These are phyloP conservation scores for Musa beccarii DNA, from an alignment of 176 grass and related monocot genomes.

Conservation along the genomic window DNA sequence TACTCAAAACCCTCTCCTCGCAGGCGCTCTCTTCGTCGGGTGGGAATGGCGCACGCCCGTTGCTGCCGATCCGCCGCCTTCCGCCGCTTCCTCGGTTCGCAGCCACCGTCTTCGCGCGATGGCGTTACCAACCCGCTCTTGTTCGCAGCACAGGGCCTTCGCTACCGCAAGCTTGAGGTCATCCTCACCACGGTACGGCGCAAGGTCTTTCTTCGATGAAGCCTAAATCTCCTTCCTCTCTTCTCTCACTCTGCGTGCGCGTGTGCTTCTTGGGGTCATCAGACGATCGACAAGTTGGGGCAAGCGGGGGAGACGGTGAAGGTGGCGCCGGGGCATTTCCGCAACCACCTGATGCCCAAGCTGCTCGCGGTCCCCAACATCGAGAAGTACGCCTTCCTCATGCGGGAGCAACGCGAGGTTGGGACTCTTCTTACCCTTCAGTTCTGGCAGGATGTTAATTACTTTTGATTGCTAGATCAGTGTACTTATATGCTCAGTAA, in stretches of 20 bases:
- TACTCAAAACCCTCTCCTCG: neutral
- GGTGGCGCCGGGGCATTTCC: constrained; percentile 83
- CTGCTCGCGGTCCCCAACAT: constrained; percentile 84
- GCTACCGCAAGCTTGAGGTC: constrained; percentile 81
- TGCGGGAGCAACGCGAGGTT: constrained; percentile 83
- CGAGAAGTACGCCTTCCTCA: constrained; percentile 76
- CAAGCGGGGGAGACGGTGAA: constrained; percentile 75
- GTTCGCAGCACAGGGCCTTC: constrained; percentile 60
- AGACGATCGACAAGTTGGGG: constrained; percentile 90
- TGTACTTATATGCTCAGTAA: neutral
- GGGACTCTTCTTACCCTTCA: neutral
- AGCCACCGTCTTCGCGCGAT: neutral
- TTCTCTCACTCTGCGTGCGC: neutral
- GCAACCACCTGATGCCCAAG: constrained; percentile 93
- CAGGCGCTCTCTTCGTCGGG: neutral
- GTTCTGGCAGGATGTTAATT: neutral
- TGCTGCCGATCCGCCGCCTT: constrained; percentile 23
- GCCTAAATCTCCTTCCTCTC: neutral
- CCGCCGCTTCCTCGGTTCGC: constrained; percentile 21
- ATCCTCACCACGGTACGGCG: constrained; percentile 79
- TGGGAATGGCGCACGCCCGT: constrained; percentile 45
- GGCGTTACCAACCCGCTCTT: constrained; percentile 49
- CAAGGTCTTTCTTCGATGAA: neutral
- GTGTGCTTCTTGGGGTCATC: neutral
- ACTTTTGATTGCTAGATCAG: neutral